Percentiles rank a stretch among this genome's conserved stretches.
Evolutionary conservation across 768 basidiomycete genomes (phyloP).

Genomic region (Suillus subaureus): DNA sequence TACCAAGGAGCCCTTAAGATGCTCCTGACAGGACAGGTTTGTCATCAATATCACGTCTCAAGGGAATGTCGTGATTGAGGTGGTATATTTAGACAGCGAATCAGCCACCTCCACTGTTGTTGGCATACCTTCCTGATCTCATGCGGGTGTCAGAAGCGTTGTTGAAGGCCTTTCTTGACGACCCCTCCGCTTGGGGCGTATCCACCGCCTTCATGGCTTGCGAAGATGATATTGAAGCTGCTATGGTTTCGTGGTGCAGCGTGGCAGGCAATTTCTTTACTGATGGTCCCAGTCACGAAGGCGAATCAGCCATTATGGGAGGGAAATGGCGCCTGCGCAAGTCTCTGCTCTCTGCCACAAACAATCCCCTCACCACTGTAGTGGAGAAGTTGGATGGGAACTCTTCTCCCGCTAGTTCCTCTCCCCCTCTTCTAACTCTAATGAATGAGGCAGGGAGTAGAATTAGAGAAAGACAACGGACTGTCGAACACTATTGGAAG

Average conservation of each 20-base stretch:
- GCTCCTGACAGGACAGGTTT: constrained; percentile 39
- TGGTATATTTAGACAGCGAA: constrained; percentile 33
- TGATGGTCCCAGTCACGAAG: constrained; percentile 14
- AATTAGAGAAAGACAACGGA: constrained; percentile 11
- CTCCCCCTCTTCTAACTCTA: constrained; percentile 16
- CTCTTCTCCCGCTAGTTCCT: constrained; percentile 9
- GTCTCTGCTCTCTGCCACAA: constrained; percentile 15
- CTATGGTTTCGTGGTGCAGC: constrained; percentile 56
- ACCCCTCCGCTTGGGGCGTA: constrained; percentile 69
- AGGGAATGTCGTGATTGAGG: constrained; percentile 5
- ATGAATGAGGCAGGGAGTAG: constrained; percentile 10
- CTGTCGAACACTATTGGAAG: constrained; percentile 9
- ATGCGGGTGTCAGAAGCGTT: constrained; percentile 52
- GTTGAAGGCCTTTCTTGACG: constrained; percentile 52
- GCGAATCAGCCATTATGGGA: constrained; percentile 13
- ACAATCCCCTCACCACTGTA: neutral
- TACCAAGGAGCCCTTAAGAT: constrained; percentile 42
- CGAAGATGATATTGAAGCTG: constrained; percentile 53
- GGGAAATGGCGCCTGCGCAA: constrained; percentile 29
- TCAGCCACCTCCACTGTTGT: constrained; percentile 54
- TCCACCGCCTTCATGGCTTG: constrained; percentile 58
- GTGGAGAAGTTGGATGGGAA: constrained; percentile 7
- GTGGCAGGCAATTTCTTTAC: constrained; percentile 41
- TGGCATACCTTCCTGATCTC: constrained; percentile 52
- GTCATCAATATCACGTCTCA: constrained; percentile 13